These are phyloP conservation scores for Penicillium subrubescens DNA, from an alignment of 495 filamentous ascomycete species.

Conservation along the genomic window DNA sequence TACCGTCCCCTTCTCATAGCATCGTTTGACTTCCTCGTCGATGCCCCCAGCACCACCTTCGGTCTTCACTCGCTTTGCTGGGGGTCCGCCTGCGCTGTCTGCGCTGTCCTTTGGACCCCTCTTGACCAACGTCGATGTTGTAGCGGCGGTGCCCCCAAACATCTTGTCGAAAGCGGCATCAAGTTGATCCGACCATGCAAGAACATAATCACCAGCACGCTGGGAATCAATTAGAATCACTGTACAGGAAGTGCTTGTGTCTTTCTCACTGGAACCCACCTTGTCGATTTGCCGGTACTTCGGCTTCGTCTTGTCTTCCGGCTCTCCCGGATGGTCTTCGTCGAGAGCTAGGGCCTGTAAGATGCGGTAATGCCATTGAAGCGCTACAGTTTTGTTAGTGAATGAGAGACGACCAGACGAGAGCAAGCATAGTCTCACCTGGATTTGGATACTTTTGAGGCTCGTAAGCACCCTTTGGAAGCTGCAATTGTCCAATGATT, in stretches of 20 bases:
- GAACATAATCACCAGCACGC: conserved; percentile 74
- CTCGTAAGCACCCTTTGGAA: conserved; percentile 83
- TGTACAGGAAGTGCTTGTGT: neutral
- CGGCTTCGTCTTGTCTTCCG: conserved; percentile 83
- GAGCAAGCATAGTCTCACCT: conserved; percentile 29
- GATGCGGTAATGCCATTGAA: conserved; percentile 98
- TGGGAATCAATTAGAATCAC: conserved; percentile 21
- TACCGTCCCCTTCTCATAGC: conserved; percentile 60
- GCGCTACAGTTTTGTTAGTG: conserved; percentile 38
- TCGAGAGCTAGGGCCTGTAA: conserved; percentile 90
- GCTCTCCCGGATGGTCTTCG: conserved; percentile 80
- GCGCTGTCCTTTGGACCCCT: conserved; percentile 41
- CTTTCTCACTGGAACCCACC: conserved; percentile 29
- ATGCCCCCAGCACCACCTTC: conserved; percentile 43
- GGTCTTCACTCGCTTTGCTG: conserved; percentile 54
- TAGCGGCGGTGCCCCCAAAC: conserved; percentile 37
- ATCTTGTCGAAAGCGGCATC: conserved; percentile 53
- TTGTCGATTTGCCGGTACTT: conserved; percentile 86
- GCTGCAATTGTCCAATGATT: conserved; percentile 82
- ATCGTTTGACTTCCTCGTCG: conserved; percentile 61
- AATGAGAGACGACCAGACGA: neutral
- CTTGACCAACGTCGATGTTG: conserved; percentile 47
- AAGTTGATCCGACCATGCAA: conserved; percentile 73
- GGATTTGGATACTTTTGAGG: conserved; percentile 92
- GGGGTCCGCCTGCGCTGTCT: conserved; percentile 31